Evolutionary conservation across 1,284 basidiomycete species (phyloP).

Genomic region (Sparassis latifolia): DNA sequence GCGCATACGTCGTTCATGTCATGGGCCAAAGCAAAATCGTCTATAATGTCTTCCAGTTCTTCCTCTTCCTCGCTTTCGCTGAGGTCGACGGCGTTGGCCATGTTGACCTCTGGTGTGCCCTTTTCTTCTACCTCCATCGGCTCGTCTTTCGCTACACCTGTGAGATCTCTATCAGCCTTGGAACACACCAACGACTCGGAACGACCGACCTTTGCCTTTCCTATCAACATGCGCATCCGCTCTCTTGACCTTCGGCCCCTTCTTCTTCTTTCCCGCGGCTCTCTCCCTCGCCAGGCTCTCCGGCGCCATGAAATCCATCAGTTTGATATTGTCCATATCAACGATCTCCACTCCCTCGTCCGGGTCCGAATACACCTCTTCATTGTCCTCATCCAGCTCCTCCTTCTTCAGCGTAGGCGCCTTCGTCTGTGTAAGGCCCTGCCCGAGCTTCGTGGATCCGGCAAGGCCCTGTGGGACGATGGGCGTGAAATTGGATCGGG

Average conservation of each 20-base stretch:
- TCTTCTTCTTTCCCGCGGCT: constrained; percentile 35
- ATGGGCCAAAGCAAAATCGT: constrained; percentile 61
- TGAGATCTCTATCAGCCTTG: too few species aligned
- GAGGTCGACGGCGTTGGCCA: constrained; percentile 71
- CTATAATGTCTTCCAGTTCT: constrained; percentile 78
- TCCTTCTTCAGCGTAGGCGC: constrained; percentile 36
- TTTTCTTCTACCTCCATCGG: constrained; percentile 28
- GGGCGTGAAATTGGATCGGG: constrained; percentile 49
- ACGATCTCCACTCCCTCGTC: constrained; percentile 85
- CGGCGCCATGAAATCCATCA: constrained; percentile 87
- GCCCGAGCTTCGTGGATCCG: constrained; percentile 35
- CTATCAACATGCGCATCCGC: constrained; percentile 26
- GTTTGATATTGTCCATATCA: constrained; percentile 77
- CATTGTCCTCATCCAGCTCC: constrained; percentile 36
- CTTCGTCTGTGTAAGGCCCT: constrained; percentile 37
- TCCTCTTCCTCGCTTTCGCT: constrained; percentile 85
- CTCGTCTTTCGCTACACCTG: constrained; percentile 15
- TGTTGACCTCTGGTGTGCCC: constrained; percentile 36
- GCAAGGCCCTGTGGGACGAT: constrained; percentile 32
- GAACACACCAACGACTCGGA: neutral
- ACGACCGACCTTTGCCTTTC: constrained; percentile 32
- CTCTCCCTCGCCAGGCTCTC: constrained; percentile 65
- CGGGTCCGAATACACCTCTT: constrained; percentile 79
- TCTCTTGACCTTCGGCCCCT: constrained; percentile 35
- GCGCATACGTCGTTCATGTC: constrained; percentile 33